phyloP scores from a whole-genome alignment of 2,329 filamentous ascomycete genomes.

The Domatiomyces globalis region DNA sequence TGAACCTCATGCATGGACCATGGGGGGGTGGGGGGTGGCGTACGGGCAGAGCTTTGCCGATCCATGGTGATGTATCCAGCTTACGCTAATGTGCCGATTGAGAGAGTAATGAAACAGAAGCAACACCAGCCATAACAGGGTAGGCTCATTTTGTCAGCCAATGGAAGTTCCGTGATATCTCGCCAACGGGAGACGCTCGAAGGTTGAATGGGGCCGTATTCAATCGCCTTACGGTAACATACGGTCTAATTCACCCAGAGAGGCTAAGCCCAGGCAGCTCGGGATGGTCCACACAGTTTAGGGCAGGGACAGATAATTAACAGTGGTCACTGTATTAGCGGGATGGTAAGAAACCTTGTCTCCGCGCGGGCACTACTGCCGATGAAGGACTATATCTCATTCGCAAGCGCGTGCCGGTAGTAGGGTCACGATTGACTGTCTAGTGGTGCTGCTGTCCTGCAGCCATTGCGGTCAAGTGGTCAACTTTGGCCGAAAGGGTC shows the following conservation, averaged over 20 bases:
- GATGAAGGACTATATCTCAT: not conserved
- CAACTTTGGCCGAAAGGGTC: slow-evolving; percentile 16
- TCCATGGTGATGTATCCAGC: not conserved
- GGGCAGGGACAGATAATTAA: not conserved
- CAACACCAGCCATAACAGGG: not conserved
- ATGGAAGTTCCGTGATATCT: too few relatives aligned
- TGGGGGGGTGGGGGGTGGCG: not conserved
- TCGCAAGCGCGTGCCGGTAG: not conserved
- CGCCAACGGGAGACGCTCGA: not conserved
- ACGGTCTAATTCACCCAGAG: not conserved
- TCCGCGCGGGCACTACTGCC: not conserved
- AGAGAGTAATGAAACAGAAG: not conserved
- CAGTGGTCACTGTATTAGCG: not conserved
- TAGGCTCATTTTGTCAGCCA: not conserved
- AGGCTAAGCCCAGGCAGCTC: not conserved
- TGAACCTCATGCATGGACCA: not conserved
- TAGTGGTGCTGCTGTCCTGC: slow-evolving; percentile 17
- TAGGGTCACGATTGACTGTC: not conserved
- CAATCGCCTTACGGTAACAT: not conserved
- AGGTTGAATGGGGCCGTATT: not conserved
- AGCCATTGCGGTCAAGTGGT: slow-evolving; percentile 17
- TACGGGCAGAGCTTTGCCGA: not conserved
- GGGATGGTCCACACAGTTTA: not conserved
- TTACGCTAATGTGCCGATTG: not conserved
- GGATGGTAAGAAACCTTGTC: not conserved